Percentiles rank a stretch among this genome's conserved stretches.
Conservation (phyloP, 139 green algal species). For the Chlorella sp. region DNA sequence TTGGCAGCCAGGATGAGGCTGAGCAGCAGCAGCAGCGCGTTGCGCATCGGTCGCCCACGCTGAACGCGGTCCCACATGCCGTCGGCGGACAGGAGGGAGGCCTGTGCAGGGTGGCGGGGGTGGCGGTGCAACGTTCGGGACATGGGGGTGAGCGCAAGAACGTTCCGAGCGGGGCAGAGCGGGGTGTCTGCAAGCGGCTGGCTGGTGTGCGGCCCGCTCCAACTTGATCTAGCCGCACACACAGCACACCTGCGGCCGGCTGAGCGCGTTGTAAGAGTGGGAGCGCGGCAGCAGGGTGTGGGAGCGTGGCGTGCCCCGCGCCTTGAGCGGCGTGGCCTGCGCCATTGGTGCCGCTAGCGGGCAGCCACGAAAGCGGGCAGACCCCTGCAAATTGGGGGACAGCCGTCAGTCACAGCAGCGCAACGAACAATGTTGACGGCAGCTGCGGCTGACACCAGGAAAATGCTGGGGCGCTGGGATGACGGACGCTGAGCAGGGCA, state of each 20-base stretch:
- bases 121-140: background rate
- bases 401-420: background rate
- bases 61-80: background rate
- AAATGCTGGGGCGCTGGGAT: no score
- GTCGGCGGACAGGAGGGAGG: background rate
- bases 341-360: background rate
- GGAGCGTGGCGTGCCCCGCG: background rate
- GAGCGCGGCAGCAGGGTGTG: slow-evolving; percentile 8
- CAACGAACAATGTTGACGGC: background rate
- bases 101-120: background rate
- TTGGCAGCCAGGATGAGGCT: slow-evolving; percentile 13
- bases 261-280: background rate
- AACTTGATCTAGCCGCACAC: background rate
- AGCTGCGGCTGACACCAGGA: background rate
- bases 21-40: slow-evolving; percentile 1
- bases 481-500: background rate
- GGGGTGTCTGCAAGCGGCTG: background rate
- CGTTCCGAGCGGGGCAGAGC: background rate
- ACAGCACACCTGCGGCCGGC: background rate
- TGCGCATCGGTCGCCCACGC: slow-evolving; percentile 4
- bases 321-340: background rate
- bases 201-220: background rate
- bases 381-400: background rate
- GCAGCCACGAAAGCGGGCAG: background rate
- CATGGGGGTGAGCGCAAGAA: background rate